phyloP scores from a whole-genome alignment of 1,284 basidiomycete genomes.

The Tylopilus sp. region DNA sequence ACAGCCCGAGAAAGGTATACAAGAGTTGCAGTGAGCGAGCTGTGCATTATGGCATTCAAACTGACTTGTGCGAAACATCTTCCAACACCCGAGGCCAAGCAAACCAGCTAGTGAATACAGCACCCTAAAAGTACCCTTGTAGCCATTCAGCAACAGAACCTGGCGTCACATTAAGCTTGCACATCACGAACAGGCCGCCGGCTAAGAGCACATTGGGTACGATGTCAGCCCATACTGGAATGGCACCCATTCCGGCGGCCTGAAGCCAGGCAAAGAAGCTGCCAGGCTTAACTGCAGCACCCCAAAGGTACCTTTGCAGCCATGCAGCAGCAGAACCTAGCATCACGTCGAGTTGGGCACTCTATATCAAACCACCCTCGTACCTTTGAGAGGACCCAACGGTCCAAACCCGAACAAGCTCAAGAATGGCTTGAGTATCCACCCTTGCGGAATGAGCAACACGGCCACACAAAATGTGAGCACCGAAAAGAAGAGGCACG shows the following conservation, averaged over 20 bases:
- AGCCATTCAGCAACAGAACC: slow-evolving; percentile 26
- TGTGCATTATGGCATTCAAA: too few species aligned
- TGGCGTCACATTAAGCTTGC: background rate
- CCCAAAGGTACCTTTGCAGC: slow-evolving; percentile 24
- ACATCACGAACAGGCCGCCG: too few species aligned
- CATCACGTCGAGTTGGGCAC: background rate
- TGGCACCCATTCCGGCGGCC: slow-evolving; percentile 22
- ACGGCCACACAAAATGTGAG: slow-evolving; percentile 12
- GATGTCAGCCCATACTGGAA: slow-evolving; percentile 12
- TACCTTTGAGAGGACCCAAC: slow-evolving; percentile 29
- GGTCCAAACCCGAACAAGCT: slow-evolving; percentile 30
- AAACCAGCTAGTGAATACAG: too few species aligned
- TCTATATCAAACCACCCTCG: background rate
- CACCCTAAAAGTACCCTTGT: slow-evolving; percentile 24
- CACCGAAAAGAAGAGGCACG: slow-evolving; percentile 12
- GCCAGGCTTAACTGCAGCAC: slow-evolving; percentile 1
- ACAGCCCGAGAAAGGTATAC: too few species aligned
- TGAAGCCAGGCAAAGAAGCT: slow-evolving; percentile 31
- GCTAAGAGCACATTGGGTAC: too few species aligned
- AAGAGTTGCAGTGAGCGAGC: too few species aligned
- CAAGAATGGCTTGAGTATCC: slow-evolving; percentile 22
- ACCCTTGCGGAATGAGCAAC: slow-evolving; percentile 20
- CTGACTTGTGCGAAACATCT: too few species aligned
- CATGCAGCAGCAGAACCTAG: slow-evolving; percentile 25
- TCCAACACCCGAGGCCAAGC: too few species aligned